Evolutionary conservation across 768 basidiomycete species (phyloP).

Genomic region (Pulveroboletus sp.): DNA sequence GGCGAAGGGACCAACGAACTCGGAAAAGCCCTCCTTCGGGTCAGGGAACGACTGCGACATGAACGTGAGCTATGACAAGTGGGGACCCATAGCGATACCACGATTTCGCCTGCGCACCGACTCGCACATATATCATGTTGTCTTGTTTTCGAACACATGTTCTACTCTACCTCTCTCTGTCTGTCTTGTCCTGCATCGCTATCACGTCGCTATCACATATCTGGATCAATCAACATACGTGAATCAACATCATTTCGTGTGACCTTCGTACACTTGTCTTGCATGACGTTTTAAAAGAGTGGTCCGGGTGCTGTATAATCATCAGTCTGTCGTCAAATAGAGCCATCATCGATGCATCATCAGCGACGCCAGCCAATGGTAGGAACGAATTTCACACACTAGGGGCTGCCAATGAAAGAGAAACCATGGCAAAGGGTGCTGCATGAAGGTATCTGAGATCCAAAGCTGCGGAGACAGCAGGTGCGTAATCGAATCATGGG

Average conservation of each 20-base stretch:
- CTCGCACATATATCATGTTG: neutral
- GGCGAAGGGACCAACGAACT: conserved; percentile 59
- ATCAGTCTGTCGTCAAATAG: too few species aligned
- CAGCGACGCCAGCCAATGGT: too few species aligned
- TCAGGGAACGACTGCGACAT: conserved; percentile 45
- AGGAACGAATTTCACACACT: too few species aligned
- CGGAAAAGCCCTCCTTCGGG: conserved; percentile 53
- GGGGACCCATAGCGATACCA: neutral
- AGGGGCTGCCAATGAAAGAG: too few species aligned
- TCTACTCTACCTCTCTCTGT: neutral
- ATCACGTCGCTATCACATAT: neutral
- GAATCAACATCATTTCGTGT: too few species aligned
- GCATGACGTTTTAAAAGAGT: too few species aligned
- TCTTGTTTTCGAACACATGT: neutral
- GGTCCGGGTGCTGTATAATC: too few species aligned
- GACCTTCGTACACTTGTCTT: neutral
- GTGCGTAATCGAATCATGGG: too few species aligned
- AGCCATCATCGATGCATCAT: too few species aligned
- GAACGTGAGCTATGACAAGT: conserved; percentile 25
- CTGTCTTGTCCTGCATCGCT: neutral
- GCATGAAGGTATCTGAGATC: too few species aligned
- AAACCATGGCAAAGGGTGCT: too few species aligned
- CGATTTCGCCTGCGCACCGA: neutral
- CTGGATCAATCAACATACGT: neutral
- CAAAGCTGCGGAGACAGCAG: too few species aligned